Evolutionary conservation across 192 early-diverging fungal genomes (phyloP).

Genomic region (Coemansia sp.): DNA sequence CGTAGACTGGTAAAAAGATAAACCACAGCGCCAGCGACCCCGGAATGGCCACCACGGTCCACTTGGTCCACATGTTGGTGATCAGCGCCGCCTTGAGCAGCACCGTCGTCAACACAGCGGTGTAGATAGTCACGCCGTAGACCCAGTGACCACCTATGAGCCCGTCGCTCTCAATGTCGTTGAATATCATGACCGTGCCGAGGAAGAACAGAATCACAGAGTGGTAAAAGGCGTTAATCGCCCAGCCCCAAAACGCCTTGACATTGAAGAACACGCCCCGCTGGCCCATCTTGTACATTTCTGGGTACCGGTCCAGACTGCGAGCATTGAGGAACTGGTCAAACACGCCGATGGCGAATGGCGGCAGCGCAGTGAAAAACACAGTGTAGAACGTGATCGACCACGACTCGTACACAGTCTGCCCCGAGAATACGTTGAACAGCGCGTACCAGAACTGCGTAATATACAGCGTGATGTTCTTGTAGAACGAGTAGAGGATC

Average conservation of each 20-base stretch:
- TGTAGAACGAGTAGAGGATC: slow-evolving; percentile 93
- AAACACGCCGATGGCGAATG: slow-evolving; percentile 70
- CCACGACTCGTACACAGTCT: slow-evolving; percentile 82
- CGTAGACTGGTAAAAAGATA: slow-evolving; percentile 80
- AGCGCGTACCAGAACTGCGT: slow-evolving; percentile 90
- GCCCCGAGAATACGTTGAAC: slow-evolving; percentile 76
- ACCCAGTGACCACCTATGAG: slow-evolving; percentile 57
- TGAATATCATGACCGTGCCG: slow-evolving; percentile 46
- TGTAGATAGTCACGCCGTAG: slow-evolving; percentile 62
- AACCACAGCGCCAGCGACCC: slow-evolving; percentile 92
- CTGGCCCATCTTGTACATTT: slow-evolving; percentile 73
- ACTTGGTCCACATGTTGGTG: slow-evolving; percentile 91
- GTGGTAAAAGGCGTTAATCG: slow-evolving; percentile 70
- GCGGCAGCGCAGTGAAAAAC: slow-evolving; percentile 79
- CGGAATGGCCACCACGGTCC: slow-evolving; percentile 85
- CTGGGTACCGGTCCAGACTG: slow-evolving; percentile 75
- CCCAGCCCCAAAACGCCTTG: slow-evolving; percentile 72
- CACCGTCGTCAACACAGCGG: slow-evolving; percentile 77
- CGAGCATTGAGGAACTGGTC: slow-evolving; percentile 74
- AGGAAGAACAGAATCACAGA: slow-evolving; percentile 58
- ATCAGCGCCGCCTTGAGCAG: slow-evolving; percentile 89
- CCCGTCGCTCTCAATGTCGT: slow-evolving; percentile 59
- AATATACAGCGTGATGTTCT: slow-evolving; percentile 87
- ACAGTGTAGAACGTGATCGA: slow-evolving; percentile 84
- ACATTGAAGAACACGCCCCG: slow-evolving; percentile 66